Evolutionary conservation across 1,139 yeast species (phyloP), one percentile per base, ranked within the genome.

Genomic region (Kodamaea alishanica): DNA sequence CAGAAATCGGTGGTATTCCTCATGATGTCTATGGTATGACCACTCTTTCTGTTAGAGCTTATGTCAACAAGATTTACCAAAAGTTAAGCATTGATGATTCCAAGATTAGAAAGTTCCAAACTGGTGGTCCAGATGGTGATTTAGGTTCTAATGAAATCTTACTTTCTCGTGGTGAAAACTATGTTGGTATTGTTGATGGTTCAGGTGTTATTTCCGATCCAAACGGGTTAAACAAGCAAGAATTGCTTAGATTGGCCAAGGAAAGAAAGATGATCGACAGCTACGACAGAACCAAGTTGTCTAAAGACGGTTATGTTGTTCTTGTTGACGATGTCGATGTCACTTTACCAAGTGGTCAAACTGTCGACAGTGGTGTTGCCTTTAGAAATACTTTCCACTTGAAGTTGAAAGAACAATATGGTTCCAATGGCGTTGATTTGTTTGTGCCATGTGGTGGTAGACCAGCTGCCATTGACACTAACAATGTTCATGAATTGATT

Each of bases 121-220:
- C 97, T 41, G 98, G 97, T 66, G 98, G 98, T 34, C 98, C 98
- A 46, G 97, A 92, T 66, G 98, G 98, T 56, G 98, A 92, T 65
- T 75, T 92, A 55, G 98, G 98, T 28, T 86, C 96, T 35, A 90
- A 90, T 61, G 98, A 92, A 68, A 92, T 92, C 54, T 72, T 87
- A 51, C 75, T 90, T 46, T 87, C 97, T 4, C 67, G 82, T 40
- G 76, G 81, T 41, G 98, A 92, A 66, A 75, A 70, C 41, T 92
- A 92, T 58, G 84, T 89, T 49, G 96, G 89, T 42, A 67, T 92
- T 40, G 94, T 92, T 40, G 98, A 92, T 65, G 98, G 98, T 22
- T 84, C 95, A 7, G 98, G 98, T 61, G 96, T 89, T 22, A 67
- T 92, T 46, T 90, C 84, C 49, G 98, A 92, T 69, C 94, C 96